These are phyloP conservation scores for Cutaneotrichosporon cutaneum DNA, from an alignment of 1,284 basidiomycete species.

Conservation along the genomic window DNA sequence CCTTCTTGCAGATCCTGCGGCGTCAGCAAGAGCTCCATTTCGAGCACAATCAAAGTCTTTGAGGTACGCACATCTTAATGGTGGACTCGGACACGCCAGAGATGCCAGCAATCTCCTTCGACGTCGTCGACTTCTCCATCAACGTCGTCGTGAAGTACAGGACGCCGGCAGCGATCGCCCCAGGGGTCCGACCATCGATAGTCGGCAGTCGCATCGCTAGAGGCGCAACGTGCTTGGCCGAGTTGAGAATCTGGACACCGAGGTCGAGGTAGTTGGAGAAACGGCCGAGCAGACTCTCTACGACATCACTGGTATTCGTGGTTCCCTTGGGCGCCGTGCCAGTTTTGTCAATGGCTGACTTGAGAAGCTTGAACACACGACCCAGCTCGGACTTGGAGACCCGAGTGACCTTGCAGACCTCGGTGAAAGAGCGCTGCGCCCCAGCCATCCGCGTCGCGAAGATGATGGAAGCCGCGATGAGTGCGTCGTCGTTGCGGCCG, in stretches of 20 bases:
- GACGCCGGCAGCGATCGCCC: conserved; percentile 93
- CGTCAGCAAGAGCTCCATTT: background rate
- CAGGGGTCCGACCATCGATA: conserved; percentile 88
- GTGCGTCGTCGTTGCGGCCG: conserved; percentile 82
- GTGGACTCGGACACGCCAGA: conserved; percentile 97
- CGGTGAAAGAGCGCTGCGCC: conserved; percentile 90
- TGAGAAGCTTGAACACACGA: conserved; percentile 74
- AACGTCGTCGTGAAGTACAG: conserved; percentile 89
- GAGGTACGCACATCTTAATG: conserved; percentile 66
- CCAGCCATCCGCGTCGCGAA: conserved; percentile 93
- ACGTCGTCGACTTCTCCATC: conserved; percentile 69
- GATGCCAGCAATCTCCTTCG: conserved; percentile 86
- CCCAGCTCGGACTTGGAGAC: conserved; percentile 89
- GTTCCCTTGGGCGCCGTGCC: conserved; percentile 21
- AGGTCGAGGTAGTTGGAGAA: conserved; percentile 76
- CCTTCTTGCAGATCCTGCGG: conserved; percentile 48
- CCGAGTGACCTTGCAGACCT: conserved; percentile 89
- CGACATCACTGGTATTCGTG: conserved; percentile 57
- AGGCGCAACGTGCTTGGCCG: conserved; percentile 80
- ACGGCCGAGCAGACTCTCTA: conserved; percentile 85
- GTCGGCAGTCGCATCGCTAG: conserved; percentile 79
- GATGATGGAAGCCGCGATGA: conserved; percentile 97
- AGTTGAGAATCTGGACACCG: conserved; percentile 50
- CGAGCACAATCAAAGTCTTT: conserved; percentile 26
- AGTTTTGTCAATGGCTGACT: conserved; percentile 25